Percentiles rank a stretch among this genome's conserved stretches.
Conservation (phyloP, 179 eudicot genomes). For the Nepenthes alata region DNA sequence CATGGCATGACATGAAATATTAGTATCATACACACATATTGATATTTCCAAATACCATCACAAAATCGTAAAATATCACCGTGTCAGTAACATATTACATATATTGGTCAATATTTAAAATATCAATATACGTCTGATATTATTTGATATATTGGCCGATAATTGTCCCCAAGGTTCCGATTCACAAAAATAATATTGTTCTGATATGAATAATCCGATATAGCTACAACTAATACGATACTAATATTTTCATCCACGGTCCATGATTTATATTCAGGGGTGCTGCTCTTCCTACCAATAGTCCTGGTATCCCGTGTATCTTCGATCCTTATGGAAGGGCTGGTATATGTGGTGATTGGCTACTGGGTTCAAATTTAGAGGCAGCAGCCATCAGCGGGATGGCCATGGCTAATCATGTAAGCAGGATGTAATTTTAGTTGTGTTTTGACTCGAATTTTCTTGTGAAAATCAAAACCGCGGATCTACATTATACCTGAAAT, state of each 20-base stretch:
- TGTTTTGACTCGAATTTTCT: not conserved
- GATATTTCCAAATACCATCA: too few relatives aligned
- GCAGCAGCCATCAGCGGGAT: conserved; percentile 90
- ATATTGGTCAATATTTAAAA: too few relatives aligned
- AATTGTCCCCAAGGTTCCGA: too few relatives aligned
- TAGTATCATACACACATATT: too few relatives aligned
- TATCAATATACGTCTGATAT: too few relatives aligned
- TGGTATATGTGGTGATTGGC: conserved; percentile 98
- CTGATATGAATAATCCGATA: too few relatives aligned
- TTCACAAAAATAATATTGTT: too few relatives aligned
- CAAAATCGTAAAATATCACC: too few relatives aligned
- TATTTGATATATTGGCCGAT: too few relatives aligned
- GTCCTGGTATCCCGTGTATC: conserved; percentile 75
- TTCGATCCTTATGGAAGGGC: conserved; percentile 94
- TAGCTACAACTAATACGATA: too few relatives aligned
- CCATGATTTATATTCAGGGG: conserved; percentile 43
- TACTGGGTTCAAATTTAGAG: conserved; percentile 83
- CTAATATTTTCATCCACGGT: too few relatives aligned
- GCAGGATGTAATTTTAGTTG: conserved; percentile 2
- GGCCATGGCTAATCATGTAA: conserved; percentile 80
- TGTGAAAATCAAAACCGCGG: not conserved
- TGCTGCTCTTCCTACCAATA: conserved; percentile 96
- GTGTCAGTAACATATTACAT: too few relatives aligned
- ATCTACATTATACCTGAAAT: not conserved
- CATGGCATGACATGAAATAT: not conserved